These are phyloP conservation scores for Fusarium papillatum DNA, from an alignment of 2,329 filamentous ascomycete species.

Conservation along the genomic window DNA sequence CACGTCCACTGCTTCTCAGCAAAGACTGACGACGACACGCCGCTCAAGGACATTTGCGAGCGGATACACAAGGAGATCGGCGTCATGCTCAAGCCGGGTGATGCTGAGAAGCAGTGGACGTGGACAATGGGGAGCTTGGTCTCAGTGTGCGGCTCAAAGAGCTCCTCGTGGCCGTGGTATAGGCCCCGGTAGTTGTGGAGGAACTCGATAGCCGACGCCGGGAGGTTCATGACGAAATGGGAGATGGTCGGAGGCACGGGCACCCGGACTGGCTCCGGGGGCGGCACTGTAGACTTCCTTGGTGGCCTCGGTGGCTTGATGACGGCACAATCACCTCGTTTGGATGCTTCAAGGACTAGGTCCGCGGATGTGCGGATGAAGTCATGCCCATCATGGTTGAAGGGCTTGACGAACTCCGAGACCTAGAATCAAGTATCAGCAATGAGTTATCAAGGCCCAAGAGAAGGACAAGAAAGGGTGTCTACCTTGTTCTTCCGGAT, in stretches of 20 bases:
- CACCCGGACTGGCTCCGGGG: constrained; percentile 55
- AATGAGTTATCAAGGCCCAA: background rate
- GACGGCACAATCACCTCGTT: constrained; percentile 65
- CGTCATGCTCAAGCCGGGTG: constrained; percentile 56
- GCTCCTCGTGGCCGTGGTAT: constrained; percentile 77
- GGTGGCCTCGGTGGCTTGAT: constrained; percentile 58
- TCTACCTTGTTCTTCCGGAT: constrained; percentile 84
- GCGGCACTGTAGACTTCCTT: constrained; percentile 53
- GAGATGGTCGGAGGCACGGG: constrained; percentile 81
- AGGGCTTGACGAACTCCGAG: constrained; percentile 78
- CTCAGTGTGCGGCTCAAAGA: constrained; percentile 73
- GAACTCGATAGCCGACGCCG: constrained; percentile 90
- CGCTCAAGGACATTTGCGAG: constrained; percentile 63
- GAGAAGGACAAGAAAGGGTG: constrained; percentile 7
- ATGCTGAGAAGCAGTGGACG: constrained; percentile 92
- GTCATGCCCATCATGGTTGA: constrained; percentile 83
- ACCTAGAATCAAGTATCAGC: constrained; percentile 57
- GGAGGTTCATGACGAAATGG: constrained; percentile 99
- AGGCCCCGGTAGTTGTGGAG: constrained; percentile 76
- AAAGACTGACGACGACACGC: constrained; percentile 81
- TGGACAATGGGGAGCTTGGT: constrained; percentile 85
- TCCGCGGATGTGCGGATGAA: constrained; percentile 84
- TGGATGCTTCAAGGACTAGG: constrained; percentile 65
- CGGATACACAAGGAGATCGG: constrained; percentile 58
- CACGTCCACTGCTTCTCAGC: constrained; percentile 93